Base-by-base conservation (phyloP, 305 asterid species). In the Andrographis paniculata region DNA sequence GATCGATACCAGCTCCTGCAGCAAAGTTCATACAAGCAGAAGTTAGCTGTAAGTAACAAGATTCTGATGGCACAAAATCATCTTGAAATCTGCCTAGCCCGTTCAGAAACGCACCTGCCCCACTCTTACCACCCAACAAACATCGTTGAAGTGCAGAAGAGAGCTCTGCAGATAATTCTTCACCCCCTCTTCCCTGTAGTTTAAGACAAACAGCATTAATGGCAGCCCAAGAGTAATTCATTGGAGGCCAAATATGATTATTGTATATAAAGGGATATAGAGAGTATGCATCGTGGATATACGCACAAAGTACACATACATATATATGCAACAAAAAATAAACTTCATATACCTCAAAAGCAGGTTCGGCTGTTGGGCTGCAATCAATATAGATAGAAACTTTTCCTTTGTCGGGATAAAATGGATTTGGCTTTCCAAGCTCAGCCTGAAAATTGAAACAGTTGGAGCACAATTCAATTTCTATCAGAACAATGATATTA, bases 311-410 rank as follows among this genome's bases (percentile, higher is more conserved):
- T 27, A 27, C n/a, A n/a, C n/a, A n/a, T n/a, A 27, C 6, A 27
- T 27, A 27, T 27, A 27, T 27, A 27, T 27, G 31, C 31, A 27
- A 27, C 31, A 20, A 62, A 52, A 6, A 41, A 53, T 58, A 22
- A 42, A 45, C 3, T 20, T 42, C 33, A 45, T 16, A 15, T 20
- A 87, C 97, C 95, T 88, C 94, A 61, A 84, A 84, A 43, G 80
- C 63, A 21, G 95, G 94, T 63, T 86, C 95, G 9, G 94, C 94
- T 0, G 81, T 84, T 16, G 97, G 87, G 71, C 95, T 84, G 79
- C 95, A 88, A 55, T 84, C 95, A 37, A 88, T 81, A 52, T 62
- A 70, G 48, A 84, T 81, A 28, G 66, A 84, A 68, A 77, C 89
- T 56, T 67, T 84, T 52, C 97, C 97, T 65, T 81, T 74, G 59